Evolutionary conservation across 768 basidiomycete species (phyloP), one percentile per base, ranked within the genome.

Genomic region (Auricularia auricula-judae): DNA sequence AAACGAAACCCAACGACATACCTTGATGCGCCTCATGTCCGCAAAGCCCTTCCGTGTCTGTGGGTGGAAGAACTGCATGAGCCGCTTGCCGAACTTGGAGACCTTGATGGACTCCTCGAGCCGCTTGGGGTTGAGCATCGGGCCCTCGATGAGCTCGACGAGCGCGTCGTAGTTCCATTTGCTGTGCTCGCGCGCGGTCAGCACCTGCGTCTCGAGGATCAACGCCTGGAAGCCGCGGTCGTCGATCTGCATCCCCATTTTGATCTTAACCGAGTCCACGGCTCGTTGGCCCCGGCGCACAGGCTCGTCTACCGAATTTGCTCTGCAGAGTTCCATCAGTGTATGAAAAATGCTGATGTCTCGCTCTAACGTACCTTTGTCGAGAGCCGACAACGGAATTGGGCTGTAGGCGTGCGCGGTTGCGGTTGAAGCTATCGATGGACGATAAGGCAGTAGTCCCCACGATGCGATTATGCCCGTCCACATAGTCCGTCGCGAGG

Each of bases 31-130:
- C 29, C 83, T 82, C 70, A 98, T 80, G 68, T 92, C 88, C 3
- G 91, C 89, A 74, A 97, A 98, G 16, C 91, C 85, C 74, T 88
- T 59, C 42, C 72, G 88, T 64, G 79, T 87, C 72, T 91, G 89
- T 1, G 97, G 97, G 71, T 96, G 89, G 72, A 89, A 98, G 78
- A 98, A 98, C 0, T 86, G 82, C 80, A 96, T 86, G n/a, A 99
- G 76, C 39, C 92, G 81, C n/a, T 89, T 84, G 64, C 96, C 86
- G 68, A 95, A 96, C 68, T 91, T 86, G 12, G 90, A 87, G 14
- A 87, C 92, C 71, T 87, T 89, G 71, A 96, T 91, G 2, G 93
- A 92, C 75, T 99, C 97, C 71, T 99, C 96, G 73, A 98, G 81
- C 43, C 97, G 81, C 71, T 91, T 91, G 1, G 93, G 87, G 70